A percentile compares a stretch with the other conserved stretches of the same genome.
Evolutionary conservation across 306 rosid genomes (phyloP).

Genomic region (Vigna hirtella): DNA sequence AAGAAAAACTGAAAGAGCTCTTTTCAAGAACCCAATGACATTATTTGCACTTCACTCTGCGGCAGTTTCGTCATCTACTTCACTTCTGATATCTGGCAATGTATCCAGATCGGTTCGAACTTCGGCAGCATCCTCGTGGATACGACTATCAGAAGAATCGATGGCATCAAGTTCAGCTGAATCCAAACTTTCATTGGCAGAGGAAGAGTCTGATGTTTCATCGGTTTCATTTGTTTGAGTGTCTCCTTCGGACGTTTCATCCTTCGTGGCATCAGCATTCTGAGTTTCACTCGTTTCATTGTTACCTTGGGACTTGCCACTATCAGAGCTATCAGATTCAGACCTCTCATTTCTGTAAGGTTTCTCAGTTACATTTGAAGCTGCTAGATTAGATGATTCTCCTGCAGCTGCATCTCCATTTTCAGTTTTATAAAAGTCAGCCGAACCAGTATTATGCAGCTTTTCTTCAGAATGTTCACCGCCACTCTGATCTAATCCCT

Average conservation of each 20-base stretch:
- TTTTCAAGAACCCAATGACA: slow-evolving; percentile 28
- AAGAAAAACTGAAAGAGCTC: slow-evolving; percentile 40
- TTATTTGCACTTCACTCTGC: slow-evolving; percentile 57
- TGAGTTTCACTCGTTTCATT: slow-evolving; percentile 41
- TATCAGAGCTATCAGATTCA: slow-evolving; percentile 46
- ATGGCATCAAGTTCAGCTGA: slow-evolving; percentile 65
- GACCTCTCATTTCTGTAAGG: slow-evolving; percentile 47
- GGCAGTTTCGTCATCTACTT: slow-evolving; percentile 62
- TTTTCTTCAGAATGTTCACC: slow-evolving; percentile 45
- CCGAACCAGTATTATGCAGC: slow-evolving; percentile 44
- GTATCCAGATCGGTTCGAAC: slow-evolving; percentile 72
- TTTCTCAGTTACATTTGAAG: slow-evolving; percentile 51
- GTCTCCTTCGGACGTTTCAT: slow-evolving; percentile 51
- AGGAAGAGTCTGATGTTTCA: slow-evolving; percentile 48
- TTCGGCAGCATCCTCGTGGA: slow-evolving; percentile 53
- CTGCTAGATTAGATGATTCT: slow-evolving; percentile 51
- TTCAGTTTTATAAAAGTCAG: slow-evolving; percentile 43
- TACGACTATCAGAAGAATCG: slow-evolving; percentile 67
- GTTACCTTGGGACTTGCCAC: slow-evolving; percentile 50
- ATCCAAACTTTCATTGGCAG: slow-evolving; percentile 47
- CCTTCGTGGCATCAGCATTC: slow-evolving; percentile 45
- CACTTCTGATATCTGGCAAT: slow-evolving; percentile 66
- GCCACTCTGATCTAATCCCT: slow-evolving; percentile 47
- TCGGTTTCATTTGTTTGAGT: slow-evolving; percentile 44
- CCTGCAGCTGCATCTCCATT: slow-evolving; percentile 43